These are phyloP conservation scores for Allium fistulosum DNA, from an alignment of 106 monocot species.

Conservation along the genomic window DNA sequence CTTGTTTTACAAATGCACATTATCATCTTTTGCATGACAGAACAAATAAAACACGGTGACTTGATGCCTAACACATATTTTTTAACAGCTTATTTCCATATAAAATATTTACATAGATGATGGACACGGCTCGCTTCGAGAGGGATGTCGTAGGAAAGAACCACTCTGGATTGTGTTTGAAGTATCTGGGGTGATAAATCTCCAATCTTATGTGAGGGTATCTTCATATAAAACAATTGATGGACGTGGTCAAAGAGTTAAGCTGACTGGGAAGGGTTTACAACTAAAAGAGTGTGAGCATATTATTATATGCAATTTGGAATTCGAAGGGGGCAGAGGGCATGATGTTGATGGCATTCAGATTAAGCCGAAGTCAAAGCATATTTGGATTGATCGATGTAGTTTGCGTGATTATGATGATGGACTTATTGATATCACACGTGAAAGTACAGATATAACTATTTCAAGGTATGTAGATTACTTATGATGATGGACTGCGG, in stretches of 20 bases:
- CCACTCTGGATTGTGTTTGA: constrained; percentile 96
- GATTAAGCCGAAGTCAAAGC: constrained; percentile 81
- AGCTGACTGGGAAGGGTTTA: constrained; percentile 74
- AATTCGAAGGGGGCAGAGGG: constrained; percentile 87
- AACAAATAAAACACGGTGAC: background rate
- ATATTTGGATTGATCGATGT: constrained; percentile 97
- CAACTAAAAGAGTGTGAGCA: constrained; percentile 88
- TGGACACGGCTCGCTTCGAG: constrained; percentile 76
- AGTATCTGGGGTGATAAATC: constrained; percentile 78
- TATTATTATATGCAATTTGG: constrained; percentile 86
- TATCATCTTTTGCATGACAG: background rate
- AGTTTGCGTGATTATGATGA: constrained; percentile 82
- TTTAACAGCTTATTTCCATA: too few relatives aligned
- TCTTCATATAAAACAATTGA: constrained; percentile 93
- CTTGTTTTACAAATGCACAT: background rate
- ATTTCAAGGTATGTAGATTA: constrained; percentile 53
- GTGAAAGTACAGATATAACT: constrained; percentile 89
- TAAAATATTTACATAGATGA: constrained; percentile 37
- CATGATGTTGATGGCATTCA: constrained; percentile 98
- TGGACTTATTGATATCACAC: constrained; percentile 89
- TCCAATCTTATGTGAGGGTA: constrained; percentile 68
- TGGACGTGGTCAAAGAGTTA: constrained; percentile 75
- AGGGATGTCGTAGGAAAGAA: constrained; percentile 73
- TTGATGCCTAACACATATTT: too few relatives aligned
- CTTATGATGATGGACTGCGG: too few relatives aligned